A percentile compares a stretch with the other conserved stretches of the same genome.
These are phyloP conservation scores for Chrysopogon serrulatus DNA, from an alignment of 176 grass and related monocot genomes.

Conservation along the genomic window DNA sequence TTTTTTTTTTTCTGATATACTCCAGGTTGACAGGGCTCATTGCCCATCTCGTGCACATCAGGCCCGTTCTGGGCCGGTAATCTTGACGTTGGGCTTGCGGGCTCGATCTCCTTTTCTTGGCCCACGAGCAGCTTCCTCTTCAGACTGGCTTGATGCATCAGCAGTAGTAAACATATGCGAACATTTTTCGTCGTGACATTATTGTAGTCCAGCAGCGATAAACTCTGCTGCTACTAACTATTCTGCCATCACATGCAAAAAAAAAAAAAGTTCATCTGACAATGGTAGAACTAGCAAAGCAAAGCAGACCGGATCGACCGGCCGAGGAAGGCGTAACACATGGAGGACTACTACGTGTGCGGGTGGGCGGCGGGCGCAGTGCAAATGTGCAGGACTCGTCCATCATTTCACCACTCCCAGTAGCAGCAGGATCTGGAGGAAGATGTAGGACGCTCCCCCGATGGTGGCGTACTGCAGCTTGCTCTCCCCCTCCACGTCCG, in stretches of 20 bases:
- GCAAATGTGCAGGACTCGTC: background rate
- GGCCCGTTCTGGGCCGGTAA: too few species aligned
- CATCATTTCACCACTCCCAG: conserved; percentile 47
- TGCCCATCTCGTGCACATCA: too few species aligned
- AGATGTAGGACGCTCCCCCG: conserved; percentile 77
- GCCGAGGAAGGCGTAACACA: background rate
- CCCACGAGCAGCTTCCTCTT: too few species aligned
- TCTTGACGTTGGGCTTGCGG: too few species aligned
- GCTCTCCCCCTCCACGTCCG: conserved; percentile 55
- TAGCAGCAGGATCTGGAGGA: conserved; percentile 75
- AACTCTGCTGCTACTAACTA: background rate
- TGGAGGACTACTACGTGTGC: background rate
- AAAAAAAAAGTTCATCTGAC: too few species aligned
- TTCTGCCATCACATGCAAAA: background rate
- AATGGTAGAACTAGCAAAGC: background rate
- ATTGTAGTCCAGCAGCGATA: background rate
- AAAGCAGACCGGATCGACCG: background rate
- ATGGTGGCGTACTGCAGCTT: conserved; percentile 86
- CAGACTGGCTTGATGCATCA: too few species aligned
- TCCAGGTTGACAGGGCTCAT: too few species aligned
- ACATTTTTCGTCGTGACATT: background rate
- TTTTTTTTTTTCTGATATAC: too few species aligned
- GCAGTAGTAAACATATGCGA: background rate
- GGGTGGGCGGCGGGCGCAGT: background rate
- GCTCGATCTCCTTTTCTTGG: too few species aligned